Evolutionary conservation across 2,329 filamentous ascomycete species (phyloP), one percentile per base, ranked within the genome.

Genomic region (Colletotrichum euphorbiae): DNA sequence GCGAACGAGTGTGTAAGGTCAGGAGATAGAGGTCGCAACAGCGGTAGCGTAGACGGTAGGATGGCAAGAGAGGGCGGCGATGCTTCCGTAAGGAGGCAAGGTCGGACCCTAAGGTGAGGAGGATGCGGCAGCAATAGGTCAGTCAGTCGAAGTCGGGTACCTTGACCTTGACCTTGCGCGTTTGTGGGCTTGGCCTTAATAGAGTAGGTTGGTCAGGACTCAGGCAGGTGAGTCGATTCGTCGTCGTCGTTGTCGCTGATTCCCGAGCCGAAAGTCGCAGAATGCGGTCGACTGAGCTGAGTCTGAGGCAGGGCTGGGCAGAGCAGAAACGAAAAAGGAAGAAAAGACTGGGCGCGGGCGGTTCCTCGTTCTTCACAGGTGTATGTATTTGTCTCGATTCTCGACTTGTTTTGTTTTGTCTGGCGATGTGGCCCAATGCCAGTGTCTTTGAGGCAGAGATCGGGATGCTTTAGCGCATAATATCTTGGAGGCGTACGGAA

Each of bases 381-480:
- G 33, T 54, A 28, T 54, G 17, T 54, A 28, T n/a, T 19, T 52
- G 50, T 36, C 19, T 21, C 8, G 42, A 19, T n/a, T n/a, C 7
- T n/a, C 28, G 33, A 33, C 33, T 55, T 17, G 11, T 55, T 28
- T 24, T 46, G 56, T 66, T 62, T 17, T 52, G 48, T 40, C 54
- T 64, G 38, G 46, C 36, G 36, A 52, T 28, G 7, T 31, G 11
- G 17, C 21, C 45, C 28, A 19, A 19, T 31, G 33, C 31, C 7
- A 40, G 57, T 62, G 55, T 24, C 40, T 40, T 62, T n/a, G 60
- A 64, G 40, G 51, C 51, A 21, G 51, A 17, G n/a, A 54, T 13
- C 36, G 36, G 52, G n/a, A 38, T 58, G 60, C 43, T 67, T 52
- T 68, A 68, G 52, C 65, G 61, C 65, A 68, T 64, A 59, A 68